Conservation (phyloP, 2,329 filamentous ascomycete genomes). For the Trichothecium roseum region DNA sequence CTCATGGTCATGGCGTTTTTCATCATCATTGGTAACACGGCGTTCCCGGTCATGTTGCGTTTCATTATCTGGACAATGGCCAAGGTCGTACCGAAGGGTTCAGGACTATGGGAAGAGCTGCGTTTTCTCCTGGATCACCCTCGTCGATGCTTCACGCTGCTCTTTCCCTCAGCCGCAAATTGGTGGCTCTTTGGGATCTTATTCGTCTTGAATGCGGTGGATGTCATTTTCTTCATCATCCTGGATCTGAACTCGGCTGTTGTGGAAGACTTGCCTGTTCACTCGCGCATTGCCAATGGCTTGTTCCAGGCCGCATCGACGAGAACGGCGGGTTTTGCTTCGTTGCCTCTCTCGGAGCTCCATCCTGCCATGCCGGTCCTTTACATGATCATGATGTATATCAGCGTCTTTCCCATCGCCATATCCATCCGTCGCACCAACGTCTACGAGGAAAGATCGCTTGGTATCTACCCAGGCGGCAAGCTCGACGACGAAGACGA, state of each 20-base stretch:
- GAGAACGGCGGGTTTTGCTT: conserved; percentile 80
- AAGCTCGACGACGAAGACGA: conserved; percentile 37
- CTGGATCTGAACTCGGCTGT: conserved; percentile 70
- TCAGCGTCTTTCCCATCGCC: conserved; percentile 92
- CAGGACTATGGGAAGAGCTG: conserved; percentile 78
- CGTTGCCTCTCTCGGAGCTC: conserved; percentile 64
- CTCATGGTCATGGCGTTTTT: conserved; percentile 73
- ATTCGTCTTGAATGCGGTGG: conserved; percentile 69
- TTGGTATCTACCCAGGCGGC: conserved; percentile 58
- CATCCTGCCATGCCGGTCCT: conserved; percentile 90
- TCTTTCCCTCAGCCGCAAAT: conserved; percentile 82
- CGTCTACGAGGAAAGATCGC: conserved; percentile 85
- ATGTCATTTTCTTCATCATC: conserved; percentile 84
- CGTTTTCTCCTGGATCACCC: conserved; percentile 89
- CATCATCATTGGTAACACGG: conserved; percentile 91
- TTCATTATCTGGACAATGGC: conserved; percentile 82
- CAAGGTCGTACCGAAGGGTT: conserved; percentile 51
- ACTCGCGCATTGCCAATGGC: conserved; percentile 71
- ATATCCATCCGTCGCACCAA: conserved; percentile 92
- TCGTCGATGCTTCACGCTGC: conserved; percentile 85
- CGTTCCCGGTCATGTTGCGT: conserved; percentile 87
- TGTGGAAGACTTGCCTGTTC: conserved; percentile 58
- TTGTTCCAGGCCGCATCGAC: conserved; percentile 87
- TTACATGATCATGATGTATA: conserved; percentile 99
- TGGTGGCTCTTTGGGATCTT: conserved; percentile 95